phyloP scores from a whole-genome alignment of 768 basidiomycete genomes.

The Boletus eberwhitei region DNA sequence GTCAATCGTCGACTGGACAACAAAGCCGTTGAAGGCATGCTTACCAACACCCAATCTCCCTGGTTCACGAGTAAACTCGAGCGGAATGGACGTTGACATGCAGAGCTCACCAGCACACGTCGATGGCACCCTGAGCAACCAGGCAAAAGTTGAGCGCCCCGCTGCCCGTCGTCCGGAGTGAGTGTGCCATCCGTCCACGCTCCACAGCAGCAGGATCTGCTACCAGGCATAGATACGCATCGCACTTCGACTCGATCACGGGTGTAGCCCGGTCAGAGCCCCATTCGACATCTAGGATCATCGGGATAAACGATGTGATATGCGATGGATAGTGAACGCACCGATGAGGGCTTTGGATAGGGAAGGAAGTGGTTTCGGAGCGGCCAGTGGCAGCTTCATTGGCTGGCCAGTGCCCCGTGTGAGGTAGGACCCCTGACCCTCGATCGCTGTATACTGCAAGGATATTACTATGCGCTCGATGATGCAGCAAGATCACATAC shows the following conservation, averaged over 20 bases:
- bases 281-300: slow-evolving; percentile 74
- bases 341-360: slow-evolving; percentile 75
- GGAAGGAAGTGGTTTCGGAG: slow-evolving; percentile 59
- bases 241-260: slow-evolving; percentile 57
- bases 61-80: slow-evolving; percentile 23
- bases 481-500: slow-evolving; percentile 32
- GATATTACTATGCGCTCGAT: background rate
- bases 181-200: slow-evolving; percentile 80
- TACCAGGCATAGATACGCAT: slow-evolving; percentile 69
- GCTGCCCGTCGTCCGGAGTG: slow-evolving; percentile 77
- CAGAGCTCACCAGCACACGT: slow-evolving; percentile 72
- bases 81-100: background rate
- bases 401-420: slow-evolving; percentile 44
- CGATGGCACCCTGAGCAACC: slow-evolving; percentile 87
- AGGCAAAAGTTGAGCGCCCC: slow-evolving; percentile 78
- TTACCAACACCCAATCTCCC: slow-evolving; percentile 78
- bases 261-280: slow-evolving; percentile 68
- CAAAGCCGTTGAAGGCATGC: slow-evolving; percentile 12
- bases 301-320: background rate
- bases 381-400: slow-evolving; percentile 60
- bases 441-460: slow-evolving; percentile 68
- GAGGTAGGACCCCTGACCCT: slow-evolving; percentile 76
- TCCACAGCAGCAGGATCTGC: slow-evolving; percentile 56
- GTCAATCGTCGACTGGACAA: background rate
- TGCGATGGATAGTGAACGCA: slow-evolving; percentile 15